phyloP scores from a whole-genome alignment of 768 basidiomycete genomes.

The Rhodosporidiobolus odoratus region DNA sequence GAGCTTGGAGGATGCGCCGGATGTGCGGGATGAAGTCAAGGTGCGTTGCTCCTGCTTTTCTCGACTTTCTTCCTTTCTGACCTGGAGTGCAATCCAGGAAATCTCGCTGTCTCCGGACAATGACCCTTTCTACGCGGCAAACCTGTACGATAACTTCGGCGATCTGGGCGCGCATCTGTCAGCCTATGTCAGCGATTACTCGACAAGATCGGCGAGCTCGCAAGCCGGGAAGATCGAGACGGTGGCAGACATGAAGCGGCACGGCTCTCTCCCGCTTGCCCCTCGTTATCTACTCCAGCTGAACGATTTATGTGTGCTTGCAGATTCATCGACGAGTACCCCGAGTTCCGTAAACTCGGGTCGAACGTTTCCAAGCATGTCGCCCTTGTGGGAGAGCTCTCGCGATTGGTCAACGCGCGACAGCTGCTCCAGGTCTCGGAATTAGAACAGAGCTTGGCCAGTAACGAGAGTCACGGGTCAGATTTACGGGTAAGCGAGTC shows the following conservation, averaged over 20 bases:
- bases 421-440: slow-evolving; percentile 85
- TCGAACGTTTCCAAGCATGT: slow-evolving; percentile 99
- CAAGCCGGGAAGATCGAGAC: slow-evolving; percentile 80
- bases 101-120: slow-evolving; percentile 83
- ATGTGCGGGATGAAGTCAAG: slow-evolving; percentile 75
- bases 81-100: slow-evolving; percentile 56
- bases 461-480: slow-evolving; percentile 68
- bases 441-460: slow-evolving; percentile 91
- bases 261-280: slow-evolving; percentile 46
- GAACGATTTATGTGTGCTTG: not conserved
- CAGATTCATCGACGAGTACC: slow-evolving; percentile 80
- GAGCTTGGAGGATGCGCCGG: slow-evolving; percentile 73
- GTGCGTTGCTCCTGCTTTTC: slow-evolving; percentile 52
- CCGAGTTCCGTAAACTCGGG: slow-evolving; percentile 90
- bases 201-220: slow-evolving; percentile 63
- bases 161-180: slow-evolving; percentile 88
- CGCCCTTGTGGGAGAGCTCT: slow-evolving; percentile 90
- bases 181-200: slow-evolving; percentile 86
- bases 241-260: slow-evolving; percentile 85
- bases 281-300: not conserved
- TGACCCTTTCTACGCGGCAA: slow-evolving; percentile 87
- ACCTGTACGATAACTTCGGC: slow-evolving; percentile 89
- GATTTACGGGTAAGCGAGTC: slow-evolving; percentile 66
- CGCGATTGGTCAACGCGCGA: slow-evolving; percentile 76
- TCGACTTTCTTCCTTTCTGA: not conserved